phyloP scores from a whole-genome alignment of 352 stramenopile genomes.

The Phytophthora vignae region DNA sequence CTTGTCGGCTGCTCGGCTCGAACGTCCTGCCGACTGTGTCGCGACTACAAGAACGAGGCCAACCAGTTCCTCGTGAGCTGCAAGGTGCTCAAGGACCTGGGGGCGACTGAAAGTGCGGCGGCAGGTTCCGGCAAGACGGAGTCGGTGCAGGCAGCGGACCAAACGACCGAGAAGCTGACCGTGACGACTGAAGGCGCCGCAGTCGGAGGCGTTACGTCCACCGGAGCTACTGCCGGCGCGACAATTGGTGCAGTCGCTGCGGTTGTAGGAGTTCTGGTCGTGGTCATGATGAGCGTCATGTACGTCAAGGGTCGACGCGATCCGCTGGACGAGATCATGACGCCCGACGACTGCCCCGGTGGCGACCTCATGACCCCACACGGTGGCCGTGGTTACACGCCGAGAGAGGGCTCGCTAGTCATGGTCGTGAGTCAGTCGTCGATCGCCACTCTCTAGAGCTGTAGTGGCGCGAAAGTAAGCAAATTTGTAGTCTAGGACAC shows the following conservation, averaged over 20 bases:
- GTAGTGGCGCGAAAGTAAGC: constrained; percentile 4
- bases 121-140: constrained; percentile 1
- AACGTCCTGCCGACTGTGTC: constrained; percentile 64
- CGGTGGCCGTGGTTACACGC: constrained; percentile 28
- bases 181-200: constrained; percentile 6
- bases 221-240: not conserved
- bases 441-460: constrained; percentile 42
- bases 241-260: constrained; percentile 14
- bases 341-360: constrained; percentile 21
- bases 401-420: constrained; percentile 39
- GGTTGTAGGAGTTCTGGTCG: constrained; percentile 32
- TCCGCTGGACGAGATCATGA: constrained; percentile 30
- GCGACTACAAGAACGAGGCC: constrained; percentile 60
- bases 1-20: constrained; percentile 51
- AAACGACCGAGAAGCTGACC: constrained; percentile 4
- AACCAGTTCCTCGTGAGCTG: constrained; percentile 71
- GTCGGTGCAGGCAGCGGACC: not conserved
- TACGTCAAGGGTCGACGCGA: constrained; percentile 36
- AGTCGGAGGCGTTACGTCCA: not conserved
- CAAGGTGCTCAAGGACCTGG: constrained; percentile 47
- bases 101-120: constrained; percentile 15
- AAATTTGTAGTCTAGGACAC: constrained; percentile 18
- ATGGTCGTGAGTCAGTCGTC: constrained; percentile 45
- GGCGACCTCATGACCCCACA: constrained; percentile 26
- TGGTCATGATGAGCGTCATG: constrained; percentile 40